Evolutionary conservation across 805 yeast species (phyloP), one percentile per base, ranked within the genome.

Genomic region (Yarrowia sp.): DNA sequence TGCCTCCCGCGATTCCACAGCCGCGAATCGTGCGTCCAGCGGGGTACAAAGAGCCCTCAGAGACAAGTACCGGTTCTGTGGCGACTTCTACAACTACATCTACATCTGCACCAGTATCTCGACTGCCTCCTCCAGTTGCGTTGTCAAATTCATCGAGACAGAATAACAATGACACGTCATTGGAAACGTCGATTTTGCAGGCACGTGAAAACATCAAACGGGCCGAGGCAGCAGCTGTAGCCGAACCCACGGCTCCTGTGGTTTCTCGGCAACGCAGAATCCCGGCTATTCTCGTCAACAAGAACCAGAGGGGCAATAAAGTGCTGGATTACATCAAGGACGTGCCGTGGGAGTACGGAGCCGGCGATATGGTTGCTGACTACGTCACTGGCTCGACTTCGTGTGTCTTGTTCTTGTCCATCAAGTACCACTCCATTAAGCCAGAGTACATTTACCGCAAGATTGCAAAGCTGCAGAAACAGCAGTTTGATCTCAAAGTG

Each of bases 401-500:
- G 17, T 77, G 80, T 39, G 77, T 74, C 8, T 72, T 79, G 24
- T 79, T 75, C 50, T 70, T 79, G 66, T 75, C 74, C 24, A 67
- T 75, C 70, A 67, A 72, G 50, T 75, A 75, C 64, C 75, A 75
- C 69, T 69, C 75, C 10, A 71, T 79, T 30, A 78, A 76, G 44
- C 82, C 81, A 2, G 81, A 79, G 70, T 79, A 79, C 68, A 76
- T 79, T n/a, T 76, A 73, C 73, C 70, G 71, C 33, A 74, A 81
- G 24, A 74, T 79, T n/a, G 70, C 72, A 17, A 69, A 71, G 53
- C 70, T 79, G 20, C 78, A 78, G 17, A 69, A 69, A 36, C 66
- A 61, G 38, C 55, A 46, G n/a, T 61, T 61, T 61, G 66, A 61
- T 9, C 55, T 61, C 5, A 61, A 73, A 69, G 69, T 78, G 6